phyloP scores from a whole-genome alignment of 2,329 filamentous ascomycete genomes.

The Fusarium nygamai region DNA sequence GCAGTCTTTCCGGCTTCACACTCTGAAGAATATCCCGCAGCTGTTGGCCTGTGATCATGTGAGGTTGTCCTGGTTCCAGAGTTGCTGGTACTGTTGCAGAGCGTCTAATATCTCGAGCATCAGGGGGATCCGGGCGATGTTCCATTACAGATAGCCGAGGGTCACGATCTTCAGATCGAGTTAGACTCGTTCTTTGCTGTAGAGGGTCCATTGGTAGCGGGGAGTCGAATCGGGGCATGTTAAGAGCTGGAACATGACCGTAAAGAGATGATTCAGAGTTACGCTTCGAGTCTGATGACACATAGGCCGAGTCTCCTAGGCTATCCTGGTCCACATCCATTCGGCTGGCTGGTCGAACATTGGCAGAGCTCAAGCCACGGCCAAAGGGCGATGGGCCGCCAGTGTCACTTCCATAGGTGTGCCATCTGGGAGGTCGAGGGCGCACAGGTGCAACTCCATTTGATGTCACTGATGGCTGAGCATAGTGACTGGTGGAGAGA shows the following conservation, averaged over 20 bases:
- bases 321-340: conserved; percentile 60
- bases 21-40: conserved; percentile 66
- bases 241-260: conserved; percentile 52
- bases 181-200: conserved; percentile 45
- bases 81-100: conserved; percentile 65
- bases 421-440: conserved; percentile 57
- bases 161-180: conserved; percentile 61
- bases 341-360: conserved; percentile 37
- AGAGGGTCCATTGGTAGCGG: conserved; percentile 46
- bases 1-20: conserved; percentile 54
- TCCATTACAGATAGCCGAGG: conserved; percentile 65
- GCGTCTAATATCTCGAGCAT: conserved; percentile 39
- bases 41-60: conserved; percentile 63
- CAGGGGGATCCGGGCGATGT: conserved; percentile 54
- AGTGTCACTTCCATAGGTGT: conserved; percentile 59
- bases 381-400: conserved; percentile 49
- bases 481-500: conserved; percentile 59
- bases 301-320: conserved; percentile 63
- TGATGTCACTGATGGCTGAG: conserved; percentile 44
- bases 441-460: conserved; percentile 46
- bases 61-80: conserved; percentile 57
- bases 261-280: conserved; percentile 59
- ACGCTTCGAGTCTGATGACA: conserved; percentile 64
- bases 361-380: conserved; percentile 36
- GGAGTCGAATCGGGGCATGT: conserved; percentile 56